Evolutionary conservation across 2,329 filamentous ascomycete species (phyloP).

Genomic region (Pseudogymnoascus sp.): DNA sequence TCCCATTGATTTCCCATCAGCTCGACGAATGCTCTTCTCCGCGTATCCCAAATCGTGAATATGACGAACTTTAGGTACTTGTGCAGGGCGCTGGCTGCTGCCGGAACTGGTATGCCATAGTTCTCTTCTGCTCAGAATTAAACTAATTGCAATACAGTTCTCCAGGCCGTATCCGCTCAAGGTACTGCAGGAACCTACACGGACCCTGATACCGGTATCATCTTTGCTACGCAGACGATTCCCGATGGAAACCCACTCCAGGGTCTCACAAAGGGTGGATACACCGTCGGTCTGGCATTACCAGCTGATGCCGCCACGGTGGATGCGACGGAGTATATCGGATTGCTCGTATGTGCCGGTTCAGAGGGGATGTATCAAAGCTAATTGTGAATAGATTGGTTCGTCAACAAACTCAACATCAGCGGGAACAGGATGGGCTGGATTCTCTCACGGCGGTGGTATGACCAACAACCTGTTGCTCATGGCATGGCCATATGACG

Average conservation of each 20-base stretch:
- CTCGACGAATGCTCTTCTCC: background rate
- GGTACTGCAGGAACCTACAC: slow-evolving; percentile 28
- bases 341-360: slow-evolving; percentile 44
- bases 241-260: slow-evolving; percentile 18
- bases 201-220: slow-evolving; percentile 42
- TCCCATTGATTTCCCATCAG: slow-evolving; percentile 1
- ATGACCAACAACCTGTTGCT: slow-evolving; percentile 54
- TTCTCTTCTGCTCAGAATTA: background rate
- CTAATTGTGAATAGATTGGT: slow-evolving; percentile 26
- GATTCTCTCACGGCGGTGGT: slow-evolving; percentile 44
- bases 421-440: slow-evolving; percentile 46
- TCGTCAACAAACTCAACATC: slow-evolving; percentile 32
- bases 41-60: background rate
- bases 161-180: background rate
- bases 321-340: slow-evolving; percentile 50
- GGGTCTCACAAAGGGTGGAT: slow-evolving; percentile 34
- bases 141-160: background rate
- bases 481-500: slow-evolving; percentile 46
- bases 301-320: slow-evolving; percentile 39
- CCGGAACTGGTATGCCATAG: background rate
- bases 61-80: background rate
- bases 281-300: slow-evolving; percentile 47
- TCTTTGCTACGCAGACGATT: slow-evolving; percentile 43
- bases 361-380: too few species aligned
- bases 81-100: background rate